Conservation (phyloP, 2,329 filamentous ascomycete species). For the Alternaria brassicae region DNA sequence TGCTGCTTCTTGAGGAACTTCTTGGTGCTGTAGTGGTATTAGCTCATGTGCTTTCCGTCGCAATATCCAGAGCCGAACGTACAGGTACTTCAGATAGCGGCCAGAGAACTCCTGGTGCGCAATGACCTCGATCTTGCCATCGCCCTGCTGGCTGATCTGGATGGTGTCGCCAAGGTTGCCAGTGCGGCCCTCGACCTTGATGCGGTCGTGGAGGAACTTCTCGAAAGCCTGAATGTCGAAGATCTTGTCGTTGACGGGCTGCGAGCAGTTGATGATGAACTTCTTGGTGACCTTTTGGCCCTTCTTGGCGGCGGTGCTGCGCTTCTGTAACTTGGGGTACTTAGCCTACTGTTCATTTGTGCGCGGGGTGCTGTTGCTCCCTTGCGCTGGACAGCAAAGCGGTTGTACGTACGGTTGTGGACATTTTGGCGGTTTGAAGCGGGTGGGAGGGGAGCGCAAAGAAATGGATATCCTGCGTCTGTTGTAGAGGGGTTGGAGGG, state of each 20-base stretch:
- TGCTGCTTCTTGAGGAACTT: slow-evolving; percentile 99
- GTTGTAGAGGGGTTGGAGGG: slow-evolving; percentile 29
- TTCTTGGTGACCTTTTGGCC: slow-evolving; percentile 83
- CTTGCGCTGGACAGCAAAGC: slow-evolving; percentile 88
- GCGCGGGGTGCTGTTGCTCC: slow-evolving; percentile 23
- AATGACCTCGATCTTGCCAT: slow-evolving; percentile 98
- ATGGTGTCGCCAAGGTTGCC: slow-evolving; percentile 97
- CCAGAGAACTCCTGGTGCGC: slow-evolving; percentile 98
- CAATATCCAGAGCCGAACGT: slow-evolving; percentile 56
- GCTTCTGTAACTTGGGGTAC: slow-evolving; percentile 63
- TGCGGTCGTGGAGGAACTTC: slow-evolving; percentile 99
- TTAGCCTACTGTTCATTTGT: slow-evolving; percentile 92
- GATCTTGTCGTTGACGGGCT: slow-evolving; percentile 99
- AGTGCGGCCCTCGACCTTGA: slow-evolving; percentile 99
- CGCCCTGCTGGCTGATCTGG: slow-evolving; percentile 86
- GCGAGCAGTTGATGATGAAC: slow-evolving; percentile 99
- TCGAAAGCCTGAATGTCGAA: slow-evolving; percentile 98
- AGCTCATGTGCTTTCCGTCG: not conserved
- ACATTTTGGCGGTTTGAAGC: slow-evolving; percentile 70
- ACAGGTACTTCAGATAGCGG: slow-evolving; percentile 99
- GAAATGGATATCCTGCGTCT: slow-evolving; percentile 88
- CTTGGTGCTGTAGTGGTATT: slow-evolving; percentile 76
- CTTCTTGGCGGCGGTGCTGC: slow-evolving; percentile 57
- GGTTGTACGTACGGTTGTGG: slow-evolving; percentile 87
- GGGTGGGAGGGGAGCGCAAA: slow-evolving; percentile 69